These are phyloP conservation scores for Fusarium aywerte DNA, from an alignment of 2,329 filamentous ascomycete species.

Conservation along the genomic window DNA sequence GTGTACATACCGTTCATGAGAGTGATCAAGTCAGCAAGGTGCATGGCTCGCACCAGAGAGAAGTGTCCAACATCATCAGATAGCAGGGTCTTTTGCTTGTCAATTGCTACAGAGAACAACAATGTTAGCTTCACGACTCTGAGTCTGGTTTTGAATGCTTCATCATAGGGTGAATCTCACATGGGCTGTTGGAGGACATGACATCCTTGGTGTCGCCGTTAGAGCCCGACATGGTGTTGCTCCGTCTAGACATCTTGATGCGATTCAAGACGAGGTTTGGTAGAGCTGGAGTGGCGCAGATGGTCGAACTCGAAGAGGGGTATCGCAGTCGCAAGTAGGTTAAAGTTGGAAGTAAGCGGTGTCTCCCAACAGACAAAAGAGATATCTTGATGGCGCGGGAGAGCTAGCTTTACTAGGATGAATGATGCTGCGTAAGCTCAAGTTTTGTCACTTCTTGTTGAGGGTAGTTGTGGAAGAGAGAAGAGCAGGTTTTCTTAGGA, in stretches of 20 bases:
- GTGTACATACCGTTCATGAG: conserved; percentile 74
- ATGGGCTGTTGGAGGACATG: conserved; percentile 48
- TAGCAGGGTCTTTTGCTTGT: conserved; percentile 82
- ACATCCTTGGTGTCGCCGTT: conserved; percentile 48
- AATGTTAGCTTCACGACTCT: conserved; percentile 7
- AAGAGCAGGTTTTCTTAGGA: conserved; percentile 25
- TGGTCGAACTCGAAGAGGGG: background rate
- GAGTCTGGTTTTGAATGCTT: conserved; percentile 1
- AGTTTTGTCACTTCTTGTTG: conserved; percentile 1
- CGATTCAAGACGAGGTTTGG: background rate
- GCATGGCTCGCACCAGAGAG: conserved; percentile 73
- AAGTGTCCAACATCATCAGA: conserved; percentile 79
- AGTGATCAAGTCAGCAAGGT: conserved; percentile 86
- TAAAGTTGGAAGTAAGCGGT: conserved; percentile 23
- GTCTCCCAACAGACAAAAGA: conserved; percentile 1
- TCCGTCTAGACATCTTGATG: conserved; percentile 71
- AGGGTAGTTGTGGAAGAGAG: conserved; percentile 13
- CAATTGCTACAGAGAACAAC: conserved; percentile 60
- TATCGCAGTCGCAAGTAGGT: conserved; percentile 2
- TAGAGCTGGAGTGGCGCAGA: background rate
- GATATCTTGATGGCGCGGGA: background rate
- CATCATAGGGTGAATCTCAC: conserved; percentile 44
- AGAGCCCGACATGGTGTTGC: conserved; percentile 52
- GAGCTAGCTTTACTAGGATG: background rate
- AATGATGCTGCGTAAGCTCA: background rate